Conservation (phyloP, 139 green algal species). For the Gonium pectorale region DNA sequence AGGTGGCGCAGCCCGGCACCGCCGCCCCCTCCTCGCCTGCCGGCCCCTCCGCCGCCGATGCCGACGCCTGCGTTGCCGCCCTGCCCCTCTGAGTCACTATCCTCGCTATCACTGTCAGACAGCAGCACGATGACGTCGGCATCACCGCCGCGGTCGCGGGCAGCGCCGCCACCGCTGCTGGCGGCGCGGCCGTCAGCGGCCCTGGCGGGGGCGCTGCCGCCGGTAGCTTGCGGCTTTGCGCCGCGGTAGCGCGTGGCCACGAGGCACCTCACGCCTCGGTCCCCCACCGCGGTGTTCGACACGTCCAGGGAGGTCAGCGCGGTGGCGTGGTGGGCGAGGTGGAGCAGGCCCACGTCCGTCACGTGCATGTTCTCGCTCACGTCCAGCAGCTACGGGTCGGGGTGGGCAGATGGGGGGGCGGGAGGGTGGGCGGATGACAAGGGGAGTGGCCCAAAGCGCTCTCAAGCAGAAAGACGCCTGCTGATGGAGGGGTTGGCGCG, state of each 20-base stretch:
- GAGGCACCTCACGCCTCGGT: slow-evolving; percentile 8
- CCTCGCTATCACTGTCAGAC: neutral
- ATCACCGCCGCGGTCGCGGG: neutral
- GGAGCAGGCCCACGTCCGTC: slow-evolving; percentile 22
- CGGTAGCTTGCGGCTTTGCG: neutral
- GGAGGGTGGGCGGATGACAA: no score
- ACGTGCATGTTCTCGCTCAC: slow-evolving; percentile 29
- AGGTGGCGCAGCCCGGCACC: neutral
- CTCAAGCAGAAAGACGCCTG: neutral
- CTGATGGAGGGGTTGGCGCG: no score
- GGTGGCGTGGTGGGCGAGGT: neutral
- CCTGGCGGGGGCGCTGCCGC: neutral
- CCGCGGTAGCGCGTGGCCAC: neutral
- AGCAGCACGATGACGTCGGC: neutral
- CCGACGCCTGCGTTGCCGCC: neutral
- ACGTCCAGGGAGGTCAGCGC: slow-evolving; percentile 25
- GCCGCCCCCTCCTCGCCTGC: neutral
- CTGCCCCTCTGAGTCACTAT: neutral
- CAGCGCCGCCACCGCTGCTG: neutral
- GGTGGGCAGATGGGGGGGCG: no score
- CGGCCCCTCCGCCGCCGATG: neutral
- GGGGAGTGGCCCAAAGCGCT: neutral
- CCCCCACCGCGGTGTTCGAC: neutral
- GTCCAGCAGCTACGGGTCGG: slow-evolving; percentile 20
- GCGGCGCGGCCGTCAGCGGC: neutral